Percentiles rank a stretch among this genome's conserved stretches.
These are phyloP conservation scores for Nadsonia starkeyi-henricii DNA, from an alignment of 1,139 yeast species.

Conservation along the genomic window DNA sequence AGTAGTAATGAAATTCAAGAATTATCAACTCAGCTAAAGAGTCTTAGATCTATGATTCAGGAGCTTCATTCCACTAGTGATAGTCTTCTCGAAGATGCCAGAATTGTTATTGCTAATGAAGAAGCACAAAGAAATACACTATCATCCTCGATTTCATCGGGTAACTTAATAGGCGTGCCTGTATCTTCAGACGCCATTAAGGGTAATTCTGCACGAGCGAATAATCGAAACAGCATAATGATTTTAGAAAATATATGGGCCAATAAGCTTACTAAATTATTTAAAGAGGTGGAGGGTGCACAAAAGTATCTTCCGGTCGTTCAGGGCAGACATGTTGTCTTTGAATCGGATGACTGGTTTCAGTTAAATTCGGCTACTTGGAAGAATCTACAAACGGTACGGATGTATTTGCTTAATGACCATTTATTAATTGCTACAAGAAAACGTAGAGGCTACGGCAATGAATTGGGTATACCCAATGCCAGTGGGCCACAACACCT, in stretches of 20 bases:
- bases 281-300: slow-evolving; percentile 81
- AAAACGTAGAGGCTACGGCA: slow-evolving; percentile 28
- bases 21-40: slow-evolving; percentile 51
- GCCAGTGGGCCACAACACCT: slow-evolving; percentile 25
- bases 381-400: slow-evolving; percentile 67
- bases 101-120: slow-evolving; percentile 21
- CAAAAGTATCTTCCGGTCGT: slow-evolving; percentile 63
- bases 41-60: slow-evolving; percentile 44
- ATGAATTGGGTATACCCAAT: slow-evolving; percentile 7
- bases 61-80: slow-evolving; percentile 50
- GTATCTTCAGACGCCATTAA: neutral
- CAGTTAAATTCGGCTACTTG: slow-evolving; percentile 81
- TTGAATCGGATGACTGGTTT: slow-evolving; percentile 76
- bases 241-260: slow-evolving; percentile 76
- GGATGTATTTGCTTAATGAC: slow-evolving; percentile 67
- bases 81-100: slow-evolving; percentile 60
- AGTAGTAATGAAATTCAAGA: slow-evolving; percentile 51
- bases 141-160: slow-evolving; percentile 1
- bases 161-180: neutral
- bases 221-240: slow-evolving; percentile 54
- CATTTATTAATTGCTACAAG: slow-evolving; percentile 60
- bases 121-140: slow-evolving; percentile 3
- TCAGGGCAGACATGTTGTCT: slow-evolving; percentile 71
- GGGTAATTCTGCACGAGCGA: neutral
- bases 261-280: slow-evolving; percentile 53